Evolutionary conservation across 2,329 filamentous ascomycete species (phyloP), one percentile per base, ranked within the genome.

Genomic region (Scedosporium boydii): DNA sequence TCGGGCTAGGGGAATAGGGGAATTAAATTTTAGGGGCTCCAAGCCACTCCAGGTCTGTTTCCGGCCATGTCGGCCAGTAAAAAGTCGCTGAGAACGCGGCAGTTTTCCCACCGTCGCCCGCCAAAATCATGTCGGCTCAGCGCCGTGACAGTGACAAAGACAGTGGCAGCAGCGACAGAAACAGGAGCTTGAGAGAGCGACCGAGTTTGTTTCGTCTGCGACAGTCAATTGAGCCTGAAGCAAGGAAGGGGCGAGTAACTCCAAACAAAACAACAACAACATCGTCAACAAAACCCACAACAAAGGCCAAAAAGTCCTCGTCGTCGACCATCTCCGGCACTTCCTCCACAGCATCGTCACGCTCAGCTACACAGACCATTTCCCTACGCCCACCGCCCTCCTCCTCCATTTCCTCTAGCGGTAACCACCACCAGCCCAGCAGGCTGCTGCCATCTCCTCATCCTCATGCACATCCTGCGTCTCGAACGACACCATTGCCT

Each of bases 21-120:
- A 38, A 38, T 38, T 38, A 38, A 38, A 38, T 12, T 38, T 38
- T 38, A 12, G 10, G 34, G 34, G 34, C 10, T 6, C 4, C 34
- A 12, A 12, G 34, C 34, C 34, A 38, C 34, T 14, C 12, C 10
- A 38, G 34, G 34, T 38, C 10, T 38, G 34, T 38, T 38, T 56
- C 63, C 62, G 63, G 62, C 62, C 58, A 64, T 64, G 61, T 48
- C 63, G 48, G 58, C 62, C 62, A 63, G 38, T 63, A 61, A 61
- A 56, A 63, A 63, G 46, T 57, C 51, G 41, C 29, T 27, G 41
- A 58, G 55, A 12, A 14, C 23, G 55, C 55, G 55, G 27, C 55
- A 58, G 27, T 38, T 38, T 23, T 58, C 55, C 55, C 55, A 58
- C 55, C 55, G 16, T 38, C 27, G 34, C 27, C 55, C 55, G 55